These are phyloP conservation scores for Dactylella cylindrospora DNA, from an alignment of 2,329 filamentous ascomycete genomes.

Conservation along the genomic window DNA sequence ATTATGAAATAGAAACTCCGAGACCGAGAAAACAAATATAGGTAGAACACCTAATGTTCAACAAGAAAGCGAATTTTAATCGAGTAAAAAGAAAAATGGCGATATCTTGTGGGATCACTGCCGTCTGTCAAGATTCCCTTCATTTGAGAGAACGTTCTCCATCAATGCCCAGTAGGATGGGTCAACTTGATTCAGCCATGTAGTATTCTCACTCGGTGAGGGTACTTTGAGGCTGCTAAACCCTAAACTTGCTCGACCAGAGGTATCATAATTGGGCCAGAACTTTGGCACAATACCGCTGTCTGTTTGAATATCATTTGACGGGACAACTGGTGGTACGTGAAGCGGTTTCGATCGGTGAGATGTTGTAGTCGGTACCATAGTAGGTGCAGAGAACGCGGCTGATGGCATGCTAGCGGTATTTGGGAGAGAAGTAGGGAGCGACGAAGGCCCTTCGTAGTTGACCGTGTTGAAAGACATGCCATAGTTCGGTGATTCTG, in stretches of 20 bases:
- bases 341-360: conserved; percentile 20
- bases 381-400: conserved; percentile 6
- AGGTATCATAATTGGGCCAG: conserved; percentile 34
- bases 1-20: too few species aligned
- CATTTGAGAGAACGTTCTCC: conserved; percentile 32
- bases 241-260: conserved; percentile 22
- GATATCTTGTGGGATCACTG: conserved; percentile 1
- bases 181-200: conserved; percentile 37
- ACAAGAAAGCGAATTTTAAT: too few species aligned
- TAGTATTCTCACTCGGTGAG: conserved; percentile 18
- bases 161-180: conserved; percentile 37
- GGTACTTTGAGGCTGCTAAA: conserved; percentile 34
- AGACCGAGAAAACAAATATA: too few species aligned
- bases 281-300: conserved; percentile 31
- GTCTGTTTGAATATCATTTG: conserved; percentile 23
- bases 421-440: conserved; percentile 5
- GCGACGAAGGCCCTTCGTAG: conserved; percentile 1
- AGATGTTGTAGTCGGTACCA: conserved; percentile 3
- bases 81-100: too few species aligned
- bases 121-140: conserved; percentile 19
- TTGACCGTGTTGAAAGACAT: conserved; percentile 12
- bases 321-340: conserved; percentile 24
- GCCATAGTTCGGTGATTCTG: background rate
- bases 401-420: conserved; percentile 10
- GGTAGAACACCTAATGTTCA: too few species aligned